Conservation (phyloP, 352 stramenopile genomes). For the Stramenopiles sp. region DNA sequence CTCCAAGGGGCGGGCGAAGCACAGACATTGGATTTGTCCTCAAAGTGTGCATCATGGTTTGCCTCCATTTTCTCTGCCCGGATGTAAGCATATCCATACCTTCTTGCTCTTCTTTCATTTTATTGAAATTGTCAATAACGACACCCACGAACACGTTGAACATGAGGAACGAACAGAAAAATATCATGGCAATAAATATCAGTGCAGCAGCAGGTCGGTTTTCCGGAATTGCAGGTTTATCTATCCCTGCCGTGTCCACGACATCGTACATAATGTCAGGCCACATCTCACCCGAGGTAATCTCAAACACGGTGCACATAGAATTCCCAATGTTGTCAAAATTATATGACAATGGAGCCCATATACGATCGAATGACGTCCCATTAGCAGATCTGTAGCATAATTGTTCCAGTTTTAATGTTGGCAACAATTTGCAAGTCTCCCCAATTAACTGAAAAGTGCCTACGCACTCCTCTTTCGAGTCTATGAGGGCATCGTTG, state of each 20-base stretch:
- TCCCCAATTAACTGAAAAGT: background rate
- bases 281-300: background rate
- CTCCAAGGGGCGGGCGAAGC: background rate
- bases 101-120: constrained; percentile 14
- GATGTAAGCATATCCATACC: constrained; percentile 7
- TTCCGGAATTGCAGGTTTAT: constrained; percentile 6
- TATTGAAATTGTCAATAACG: constrained; percentile 15
- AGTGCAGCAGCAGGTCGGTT: background rate
- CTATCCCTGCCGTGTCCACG: background rate
- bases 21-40: background rate
- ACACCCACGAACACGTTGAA: constrained; percentile 12
- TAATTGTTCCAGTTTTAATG: background rate
- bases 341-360: constrained; percentile 12
- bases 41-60: background rate
- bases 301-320: constrained; percentile 1
- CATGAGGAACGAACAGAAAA: constrained; percentile 1
- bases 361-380: constrained; percentile 2
- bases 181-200: background rate
- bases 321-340: constrained; percentile 12
- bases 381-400: background rate
- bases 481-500: constrained; percentile 9
- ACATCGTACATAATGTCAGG: constrained; percentile 10
- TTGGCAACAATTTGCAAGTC: background rate
- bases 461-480: background rate
- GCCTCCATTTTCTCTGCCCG: background rate